These are phyloP conservation scores for Claviceps citrina DNA, from an alignment of 2,329 filamentous ascomycete species.

Conservation along the genomic window DNA sequence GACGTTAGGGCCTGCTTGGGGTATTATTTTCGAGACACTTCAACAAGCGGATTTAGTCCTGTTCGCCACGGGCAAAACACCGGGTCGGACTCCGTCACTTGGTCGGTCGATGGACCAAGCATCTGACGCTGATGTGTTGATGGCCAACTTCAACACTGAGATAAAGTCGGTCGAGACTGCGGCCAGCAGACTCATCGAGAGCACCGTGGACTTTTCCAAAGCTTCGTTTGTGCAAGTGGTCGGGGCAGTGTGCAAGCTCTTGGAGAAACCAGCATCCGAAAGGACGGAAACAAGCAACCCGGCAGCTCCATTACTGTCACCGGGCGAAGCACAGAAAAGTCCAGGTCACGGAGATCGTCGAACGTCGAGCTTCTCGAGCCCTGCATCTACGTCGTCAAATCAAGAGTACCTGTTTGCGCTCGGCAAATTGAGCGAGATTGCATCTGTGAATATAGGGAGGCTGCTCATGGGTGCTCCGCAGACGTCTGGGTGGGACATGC, in stretches of 20 bases:
- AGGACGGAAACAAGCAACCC: slow-evolving; percentile 9
- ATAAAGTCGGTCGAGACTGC: slow-evolving; percentile 81
- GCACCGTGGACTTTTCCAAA: slow-evolving; percentile 80
- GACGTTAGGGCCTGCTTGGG: slow-evolving; percentile 72
- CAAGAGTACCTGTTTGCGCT: slow-evolving; percentile 54
- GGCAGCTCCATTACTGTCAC: slow-evolving; percentile 8
- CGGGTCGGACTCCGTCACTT: slow-evolving; percentile 35
- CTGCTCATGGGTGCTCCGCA: slow-evolving; percentile 51
- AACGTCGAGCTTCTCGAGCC: slow-evolving; percentile 31
- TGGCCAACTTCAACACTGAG: slow-evolving; percentile 60
- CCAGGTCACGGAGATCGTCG: slow-evolving; percentile 23
- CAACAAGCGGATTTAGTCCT: slow-evolving; percentile 87
- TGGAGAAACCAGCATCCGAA: slow-evolving; percentile 28
- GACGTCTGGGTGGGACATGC: slow-evolving; percentile 59
- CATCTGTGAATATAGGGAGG: slow-evolving; percentile 59
- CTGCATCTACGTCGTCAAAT: slow-evolving; percentile 31
- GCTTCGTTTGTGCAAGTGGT: slow-evolving; percentile 66
- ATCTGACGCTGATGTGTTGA: slow-evolving; percentile 33
- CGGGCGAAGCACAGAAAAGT: slow-evolving; percentile 20
- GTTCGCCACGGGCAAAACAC: slow-evolving; percentile 43
- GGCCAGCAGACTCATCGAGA: slow-evolving; percentile 74
- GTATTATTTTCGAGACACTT: slow-evolving; percentile 78
- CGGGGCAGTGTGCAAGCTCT: slow-evolving; percentile 55
- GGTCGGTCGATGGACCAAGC: slow-evolving; percentile 30
- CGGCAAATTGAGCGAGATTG: slow-evolving; percentile 58